Percentiles rank a stretch among this genome's conserved stretches.
Conservation (phyloP, 441 rosid genomes). For the Populus hybrid region DNA sequence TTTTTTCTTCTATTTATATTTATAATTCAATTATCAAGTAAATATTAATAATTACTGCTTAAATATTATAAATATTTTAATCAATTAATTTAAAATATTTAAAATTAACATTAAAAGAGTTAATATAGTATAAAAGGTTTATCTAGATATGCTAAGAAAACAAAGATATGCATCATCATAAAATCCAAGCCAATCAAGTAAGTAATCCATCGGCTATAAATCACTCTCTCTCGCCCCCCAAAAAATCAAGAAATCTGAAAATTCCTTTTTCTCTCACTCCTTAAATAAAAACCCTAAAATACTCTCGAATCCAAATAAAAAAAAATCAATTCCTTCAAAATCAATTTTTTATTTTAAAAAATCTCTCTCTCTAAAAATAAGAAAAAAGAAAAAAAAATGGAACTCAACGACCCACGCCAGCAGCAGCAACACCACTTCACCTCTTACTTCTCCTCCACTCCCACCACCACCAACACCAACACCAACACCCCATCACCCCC, state of each 20-base stretch:
- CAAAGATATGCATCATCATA: neutral
- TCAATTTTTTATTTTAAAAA: slow-evolving; percentile 13
- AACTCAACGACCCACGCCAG: slow-evolving; percentile 26
- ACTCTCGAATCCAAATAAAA: slow-evolving; percentile 1
- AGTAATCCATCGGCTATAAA: slow-evolving; percentile 12
- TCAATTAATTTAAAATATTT: no score
- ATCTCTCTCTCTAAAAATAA: slow-evolving; percentile 16
- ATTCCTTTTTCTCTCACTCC: neutral
- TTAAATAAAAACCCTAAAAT: slow-evolving; percentile 17
- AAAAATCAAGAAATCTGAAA: neutral
- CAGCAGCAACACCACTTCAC: slow-evolving; percentile 30
- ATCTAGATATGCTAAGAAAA: neutral
- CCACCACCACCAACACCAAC: neutral
- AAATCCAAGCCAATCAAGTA: neutral
- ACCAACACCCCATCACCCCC: slow-evolving; percentile 24
- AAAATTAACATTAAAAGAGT: neutral
- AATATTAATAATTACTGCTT: neutral
- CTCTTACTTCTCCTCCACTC: slow-evolving; percentile 37
- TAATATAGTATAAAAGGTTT: neutral
- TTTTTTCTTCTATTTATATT: neutral
- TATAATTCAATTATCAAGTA: neutral
- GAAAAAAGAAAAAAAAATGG: slow-evolving; percentile 19
- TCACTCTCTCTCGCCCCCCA: neutral
- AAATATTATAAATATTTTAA: no score
- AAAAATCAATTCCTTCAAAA: slow-evolving; percentile 14